These are phyloP conservation scores for Sequoiadendron giganteum DNA, from an alignment of 75 land plant species.

Conservation along the genomic window DNA sequence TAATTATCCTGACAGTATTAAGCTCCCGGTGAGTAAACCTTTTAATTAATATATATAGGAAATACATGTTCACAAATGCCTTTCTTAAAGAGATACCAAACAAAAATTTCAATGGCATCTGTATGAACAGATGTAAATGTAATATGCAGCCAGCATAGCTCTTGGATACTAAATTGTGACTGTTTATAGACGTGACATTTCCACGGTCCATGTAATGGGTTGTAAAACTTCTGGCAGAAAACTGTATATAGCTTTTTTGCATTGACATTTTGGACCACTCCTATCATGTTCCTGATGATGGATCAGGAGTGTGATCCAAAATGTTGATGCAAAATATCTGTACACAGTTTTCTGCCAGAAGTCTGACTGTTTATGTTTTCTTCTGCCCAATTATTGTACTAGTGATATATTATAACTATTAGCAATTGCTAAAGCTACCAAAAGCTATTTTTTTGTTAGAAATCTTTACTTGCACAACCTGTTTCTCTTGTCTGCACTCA, in stretches of 20 bases:
- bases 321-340: too few relatives aligned
- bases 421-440: background rate
- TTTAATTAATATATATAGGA: background rate
- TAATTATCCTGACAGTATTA: background rate
- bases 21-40: background rate
- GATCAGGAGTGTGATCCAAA: too few relatives aligned
- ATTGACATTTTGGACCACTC: too few relatives aligned
- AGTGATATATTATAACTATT: background rate
- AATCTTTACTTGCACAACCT: background rate
- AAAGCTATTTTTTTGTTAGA: background rate
- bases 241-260: too few relatives aligned
- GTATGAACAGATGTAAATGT: background rate
- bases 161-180: background rate
- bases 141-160: background rate
- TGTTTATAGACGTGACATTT: background rate
- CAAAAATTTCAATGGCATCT: background rate
- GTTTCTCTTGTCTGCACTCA: background rate
- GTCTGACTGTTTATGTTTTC: background rate
- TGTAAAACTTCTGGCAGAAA: too few relatives aligned
- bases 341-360: too few relatives aligned
- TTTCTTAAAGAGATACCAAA: background rate
- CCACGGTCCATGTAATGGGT: too few relatives aligned
- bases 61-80: background rate
- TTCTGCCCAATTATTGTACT: background rate
- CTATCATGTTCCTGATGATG: too few relatives aligned